Conservation (phyloP, 116 monocot species). For the Trichopus zeylanicus region DNA sequence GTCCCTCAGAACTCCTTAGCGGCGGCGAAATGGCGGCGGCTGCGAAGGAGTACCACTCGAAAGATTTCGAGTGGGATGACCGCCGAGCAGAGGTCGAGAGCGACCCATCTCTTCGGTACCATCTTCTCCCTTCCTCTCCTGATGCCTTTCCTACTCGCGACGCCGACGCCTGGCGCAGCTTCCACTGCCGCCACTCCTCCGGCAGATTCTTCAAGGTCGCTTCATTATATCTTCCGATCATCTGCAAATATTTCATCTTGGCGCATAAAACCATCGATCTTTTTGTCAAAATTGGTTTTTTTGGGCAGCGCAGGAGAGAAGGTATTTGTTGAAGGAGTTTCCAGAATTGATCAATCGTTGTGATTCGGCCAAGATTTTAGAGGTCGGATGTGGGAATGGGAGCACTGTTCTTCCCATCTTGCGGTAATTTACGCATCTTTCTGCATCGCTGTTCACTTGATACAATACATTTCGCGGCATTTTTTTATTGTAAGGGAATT, state of each 20-base stretch:
- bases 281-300: not conserved
- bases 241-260: not conserved
- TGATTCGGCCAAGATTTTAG: slow-evolving; percentile 42
- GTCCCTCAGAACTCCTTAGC: too few species aligned
- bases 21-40: slow-evolving; percentile 14
- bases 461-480: too few species aligned
- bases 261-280: not conserved
- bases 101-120: slow-evolving; percentile 44
- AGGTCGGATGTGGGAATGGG: slow-evolving; percentile 96
- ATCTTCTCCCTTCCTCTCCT: slow-evolving; percentile 28
- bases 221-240: not conserved
- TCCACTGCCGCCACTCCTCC: slow-evolving; percentile 75
- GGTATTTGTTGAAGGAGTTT: slow-evolving; percentile 90
- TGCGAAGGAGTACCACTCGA: slow-evolving; percentile 55
- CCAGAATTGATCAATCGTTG: slow-evolving; percentile 40
- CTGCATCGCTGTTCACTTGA: too few species aligned
- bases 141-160: slow-evolving; percentile 4
- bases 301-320: slow-evolving; percentile 57
- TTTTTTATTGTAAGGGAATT: too few species aligned
- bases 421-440: slow-evolving; percentile 31
- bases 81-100: slow-evolving; percentile 45
- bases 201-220: slow-evolving; percentile 83
- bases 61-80: slow-evolving; percentile 80
- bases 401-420: slow-evolving; percentile 85
- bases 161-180: slow-evolving; percentile 67